Conservation (phyloP, 352 stramenopile species). For the Chloridella minuta region DNA sequence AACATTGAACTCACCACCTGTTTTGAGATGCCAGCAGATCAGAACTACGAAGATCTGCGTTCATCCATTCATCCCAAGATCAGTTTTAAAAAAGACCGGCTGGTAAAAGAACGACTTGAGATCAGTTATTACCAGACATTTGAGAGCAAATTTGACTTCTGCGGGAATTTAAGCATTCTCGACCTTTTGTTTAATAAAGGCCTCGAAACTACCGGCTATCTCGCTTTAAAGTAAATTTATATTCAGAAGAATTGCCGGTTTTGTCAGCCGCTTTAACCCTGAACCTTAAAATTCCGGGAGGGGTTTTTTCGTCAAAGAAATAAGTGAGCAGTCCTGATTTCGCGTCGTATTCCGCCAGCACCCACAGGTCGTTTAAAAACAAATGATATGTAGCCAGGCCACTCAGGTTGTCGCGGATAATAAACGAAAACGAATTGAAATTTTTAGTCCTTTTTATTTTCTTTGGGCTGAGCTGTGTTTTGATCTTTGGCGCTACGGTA, state of each 20-base stretch:
- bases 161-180: background rate
- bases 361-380: background rate
- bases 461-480: background rate
- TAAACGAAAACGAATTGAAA: background rate
- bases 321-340: background rate
- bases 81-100: background rate
- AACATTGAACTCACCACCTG: background rate
- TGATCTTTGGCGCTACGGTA: background rate
- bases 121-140: background rate
- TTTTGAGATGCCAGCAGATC: background rate
- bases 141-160: background rate
- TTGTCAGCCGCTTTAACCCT: background rate
- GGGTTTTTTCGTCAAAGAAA: background rate
- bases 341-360: background rate
- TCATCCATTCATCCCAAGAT: background rate
- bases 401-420: background rate
- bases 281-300: background rate
- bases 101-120: background rate
- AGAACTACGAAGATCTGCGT: background rate
- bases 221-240: background rate
- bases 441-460: background rate
- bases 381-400: background rate
- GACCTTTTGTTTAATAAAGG: slow-evolving; percentile 4
- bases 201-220: background rate
- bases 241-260: background rate